Evolutionary conservation across 163 green algal genomes (phyloP), one percentile per base, ranked within the genome.

Genomic region (Picocystis sp.): DNA sequence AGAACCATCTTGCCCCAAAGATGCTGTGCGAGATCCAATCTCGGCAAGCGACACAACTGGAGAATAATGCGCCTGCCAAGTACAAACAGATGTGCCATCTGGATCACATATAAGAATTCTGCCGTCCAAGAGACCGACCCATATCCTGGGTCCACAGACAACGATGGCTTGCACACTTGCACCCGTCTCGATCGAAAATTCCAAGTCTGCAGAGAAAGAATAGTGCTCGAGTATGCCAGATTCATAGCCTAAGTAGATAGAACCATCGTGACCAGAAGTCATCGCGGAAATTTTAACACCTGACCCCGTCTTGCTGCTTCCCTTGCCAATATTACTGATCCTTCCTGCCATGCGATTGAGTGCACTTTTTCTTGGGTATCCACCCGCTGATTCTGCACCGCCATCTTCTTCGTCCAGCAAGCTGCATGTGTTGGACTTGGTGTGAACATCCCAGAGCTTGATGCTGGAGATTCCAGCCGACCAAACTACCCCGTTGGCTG

Each of bases 401-500:
- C 29, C 29, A 38, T 38, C 29, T 38, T 38, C 29, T 38, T 38
- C 29, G 8, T 38, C 29, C 29, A 38, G 29, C 29, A 38, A 38
- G 29, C 29, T 38, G 29, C 29, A 38, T 38, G 29, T 38, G 29
- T 38, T 38, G 8, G 29, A 38, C 29, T 38, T 38, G 5, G 29
- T 77, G 51, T 67, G 62, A 11, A 75, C 70, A 24, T 66, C 72
- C 80, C 80, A 89, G 51, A 89, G 62, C 44, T 57, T 50, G 45
- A 88, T 43, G n/a, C 54, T 72, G n/a, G 60, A 62, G 25, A 60
- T 45, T 3, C 76, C 70, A 6, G 60, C 67, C 14, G 45, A 71
- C 80, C 79, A 89, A 56, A 89, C 53, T 22, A 87, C 62, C 33
- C 75, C 60, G 22, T 76, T 76, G 15, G 74, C 56, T 6, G 63